Conservation (phyloP, 1,139 yeast genomes). For the Protomyces inundatus region DNA sequence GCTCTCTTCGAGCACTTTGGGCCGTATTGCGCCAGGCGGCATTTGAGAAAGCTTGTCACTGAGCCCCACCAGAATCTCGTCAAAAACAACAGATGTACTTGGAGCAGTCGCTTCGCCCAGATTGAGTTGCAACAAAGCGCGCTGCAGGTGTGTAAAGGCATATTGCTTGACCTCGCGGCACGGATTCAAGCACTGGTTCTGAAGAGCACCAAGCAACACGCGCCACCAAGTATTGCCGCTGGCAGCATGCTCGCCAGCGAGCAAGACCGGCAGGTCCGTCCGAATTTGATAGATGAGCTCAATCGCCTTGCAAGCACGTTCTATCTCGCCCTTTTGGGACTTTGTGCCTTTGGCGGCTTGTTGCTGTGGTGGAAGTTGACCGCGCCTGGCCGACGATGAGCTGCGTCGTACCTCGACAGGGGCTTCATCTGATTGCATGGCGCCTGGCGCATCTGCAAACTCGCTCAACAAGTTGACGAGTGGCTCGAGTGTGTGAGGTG, state of each 20-base stretch:
- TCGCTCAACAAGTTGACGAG: constrained; percentile 68
- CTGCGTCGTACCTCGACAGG: not conserved
- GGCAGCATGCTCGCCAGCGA: not conserved
- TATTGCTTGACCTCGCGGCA: constrained; percentile 67
- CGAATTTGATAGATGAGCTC: constrained; percentile 36
- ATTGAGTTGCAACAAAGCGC: constrained; percentile 32
- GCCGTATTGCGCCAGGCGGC: not conserved
- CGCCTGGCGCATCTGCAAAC: constrained; percentile 69
- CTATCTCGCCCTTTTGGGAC: constrained; percentile 48
- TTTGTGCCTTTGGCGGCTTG: not conserved
- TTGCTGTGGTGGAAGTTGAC: not conserved
- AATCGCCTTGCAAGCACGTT: constrained; percentile 58
- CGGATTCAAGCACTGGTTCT: constrained; percentile 85
- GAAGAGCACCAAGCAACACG: constrained; percentile 51
- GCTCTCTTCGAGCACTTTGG: not conserved
- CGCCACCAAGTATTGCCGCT: constrained; percentile 29
- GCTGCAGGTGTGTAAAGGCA: constrained; percentile 54
- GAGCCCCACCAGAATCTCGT: not conserved
- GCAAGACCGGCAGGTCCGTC: constrained; percentile 24
- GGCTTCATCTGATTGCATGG: constrained; percentile 31
- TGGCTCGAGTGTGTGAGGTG: constrained; percentile 54
- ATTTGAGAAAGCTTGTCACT: not conserved
- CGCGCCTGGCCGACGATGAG: not conserved
- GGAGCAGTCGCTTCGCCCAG: not conserved
- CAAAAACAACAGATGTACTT: not conserved